These are phyloP conservation scores for Trichophyton schoenleinii DNA, from an alignment of 2,329 filamentous ascomycete species.

Conservation along the genomic window DNA sequence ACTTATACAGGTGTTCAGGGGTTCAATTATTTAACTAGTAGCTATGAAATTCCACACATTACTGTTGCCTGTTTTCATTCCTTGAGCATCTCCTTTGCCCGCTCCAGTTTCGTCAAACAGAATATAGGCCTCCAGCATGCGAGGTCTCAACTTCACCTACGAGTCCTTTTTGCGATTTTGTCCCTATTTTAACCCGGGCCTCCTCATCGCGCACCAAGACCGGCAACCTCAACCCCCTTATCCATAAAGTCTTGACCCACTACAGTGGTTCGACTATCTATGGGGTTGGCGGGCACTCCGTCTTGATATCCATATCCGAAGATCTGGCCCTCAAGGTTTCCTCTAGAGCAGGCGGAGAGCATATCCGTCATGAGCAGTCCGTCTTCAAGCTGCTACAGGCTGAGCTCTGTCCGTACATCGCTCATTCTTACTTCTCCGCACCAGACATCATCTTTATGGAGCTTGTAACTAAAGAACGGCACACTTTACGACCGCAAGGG, in stretches of 20 bases:
- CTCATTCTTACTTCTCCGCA: not conserved
- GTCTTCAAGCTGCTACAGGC: not conserved
- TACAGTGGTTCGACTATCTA: not conserved
- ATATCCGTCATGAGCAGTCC: not conserved
- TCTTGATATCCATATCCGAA: not conserved
- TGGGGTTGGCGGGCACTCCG: not conserved
- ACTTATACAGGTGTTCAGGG: too few species aligned
- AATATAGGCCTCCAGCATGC: not conserved
- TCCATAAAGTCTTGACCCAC: not conserved
- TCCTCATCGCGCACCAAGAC: not conserved
- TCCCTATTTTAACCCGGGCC: not conserved
- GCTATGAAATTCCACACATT: not conserved
- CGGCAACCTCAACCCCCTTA: not conserved
- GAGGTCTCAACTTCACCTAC: not conserved
- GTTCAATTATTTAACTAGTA: not conserved
- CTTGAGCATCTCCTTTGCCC: not conserved
- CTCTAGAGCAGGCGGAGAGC: not conserved
- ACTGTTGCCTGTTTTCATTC: not conserved
- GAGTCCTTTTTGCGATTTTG: not conserved
- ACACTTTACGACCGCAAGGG: not conserved
- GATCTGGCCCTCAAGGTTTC: not conserved
- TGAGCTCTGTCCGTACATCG: not conserved
- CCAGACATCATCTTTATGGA: not conserved
- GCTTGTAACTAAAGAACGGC: not conserved
- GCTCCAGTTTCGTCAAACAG: not conserved